A percentile compares a stretch with the other conserved stretches of the same genome.
Evolutionary conservation across 345 rosid genomes (phyloP).

Genomic region (Citrus unshiu): DNA sequence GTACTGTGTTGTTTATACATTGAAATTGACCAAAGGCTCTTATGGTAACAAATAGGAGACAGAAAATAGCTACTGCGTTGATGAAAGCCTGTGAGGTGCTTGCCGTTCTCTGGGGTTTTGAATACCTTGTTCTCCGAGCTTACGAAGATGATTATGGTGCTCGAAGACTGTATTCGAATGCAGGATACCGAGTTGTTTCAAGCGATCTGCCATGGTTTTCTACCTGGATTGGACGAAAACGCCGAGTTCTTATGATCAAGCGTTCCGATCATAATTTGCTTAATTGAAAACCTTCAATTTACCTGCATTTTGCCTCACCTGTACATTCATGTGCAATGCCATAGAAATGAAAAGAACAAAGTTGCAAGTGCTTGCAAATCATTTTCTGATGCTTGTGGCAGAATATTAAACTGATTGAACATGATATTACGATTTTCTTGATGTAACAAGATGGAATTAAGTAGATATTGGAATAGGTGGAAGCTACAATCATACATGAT

Average conservation of each 20-base stretch:
- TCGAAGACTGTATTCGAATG: constrained; percentile 55
- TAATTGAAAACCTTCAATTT: neutral
- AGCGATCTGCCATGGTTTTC: constrained; percentile 63
- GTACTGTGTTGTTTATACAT: neutral
- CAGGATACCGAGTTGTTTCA: constrained; percentile 60
- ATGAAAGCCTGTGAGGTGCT: constrained; percentile 70
- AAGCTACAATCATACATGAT: neutral
- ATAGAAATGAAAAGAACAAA: neutral
- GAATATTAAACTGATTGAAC: neutral
- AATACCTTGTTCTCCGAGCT: constrained; percentile 63
- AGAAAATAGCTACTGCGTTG: constrained; percentile 65
- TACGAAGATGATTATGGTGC: constrained; percentile 83
- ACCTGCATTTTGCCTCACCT: neutral
- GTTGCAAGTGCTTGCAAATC: neutral
- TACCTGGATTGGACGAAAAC: constrained; percentile 70
- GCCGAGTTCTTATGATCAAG: constrained; percentile 74
- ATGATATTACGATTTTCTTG: no score
- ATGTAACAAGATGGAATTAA: no score
- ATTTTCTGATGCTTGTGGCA: neutral
- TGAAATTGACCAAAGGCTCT: neutral
- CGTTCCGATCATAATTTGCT: neutral
- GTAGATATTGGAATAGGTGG: neutral
- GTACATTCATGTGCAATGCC: neutral
- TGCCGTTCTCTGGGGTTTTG: constrained; percentile 56
- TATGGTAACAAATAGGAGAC: constrained; percentile 41